Evolutionary conservation across 257 asterid species (phyloP).

Genomic region (Nemophila menziesii): DNA sequence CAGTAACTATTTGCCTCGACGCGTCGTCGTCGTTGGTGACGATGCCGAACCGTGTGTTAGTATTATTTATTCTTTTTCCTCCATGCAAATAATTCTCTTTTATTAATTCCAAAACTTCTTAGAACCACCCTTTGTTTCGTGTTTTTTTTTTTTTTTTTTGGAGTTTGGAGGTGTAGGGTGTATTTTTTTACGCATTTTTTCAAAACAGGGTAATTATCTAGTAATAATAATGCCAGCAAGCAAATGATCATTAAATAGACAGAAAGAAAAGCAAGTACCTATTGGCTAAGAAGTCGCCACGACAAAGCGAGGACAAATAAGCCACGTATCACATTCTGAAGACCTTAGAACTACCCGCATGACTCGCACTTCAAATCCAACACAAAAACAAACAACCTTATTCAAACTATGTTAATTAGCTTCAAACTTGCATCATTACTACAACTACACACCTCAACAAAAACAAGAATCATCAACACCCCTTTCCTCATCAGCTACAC

Average conservation of each 20-base stretch:
- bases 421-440: slow-evolving; percentile 8
- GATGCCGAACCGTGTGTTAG: too few relatives aligned
- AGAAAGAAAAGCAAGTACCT: background rate
- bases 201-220: too few relatives aligned
- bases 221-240: background rate
- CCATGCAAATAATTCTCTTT: too few relatives aligned
- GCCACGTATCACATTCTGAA: slow-evolving; percentile 12
- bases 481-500: slow-evolving; percentile 2
- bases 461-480: background rate
- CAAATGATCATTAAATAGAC: background rate
- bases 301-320: slow-evolving; percentile 3
- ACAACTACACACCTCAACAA: slow-evolving; percentile 1
- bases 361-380: slow-evolving; percentile 5
- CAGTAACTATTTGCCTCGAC: too few relatives aligned
- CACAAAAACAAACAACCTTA: background rate
- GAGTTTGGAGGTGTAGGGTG: too few relatives aligned
- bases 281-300: slow-evolving; percentile 11
- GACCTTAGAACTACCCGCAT: background rate
- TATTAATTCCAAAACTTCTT: too few relatives aligned
- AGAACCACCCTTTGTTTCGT: too few relatives aligned
- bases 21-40: too few relatives aligned
- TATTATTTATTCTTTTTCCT: too few relatives aligned
- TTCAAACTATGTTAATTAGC: background rate
- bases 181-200: too few relatives aligned
- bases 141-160: too few relatives aligned